Evolutionary conservation across 768 basidiomycete genomes (phyloP).

Genomic region (Tylopilus felleus): DNA sequence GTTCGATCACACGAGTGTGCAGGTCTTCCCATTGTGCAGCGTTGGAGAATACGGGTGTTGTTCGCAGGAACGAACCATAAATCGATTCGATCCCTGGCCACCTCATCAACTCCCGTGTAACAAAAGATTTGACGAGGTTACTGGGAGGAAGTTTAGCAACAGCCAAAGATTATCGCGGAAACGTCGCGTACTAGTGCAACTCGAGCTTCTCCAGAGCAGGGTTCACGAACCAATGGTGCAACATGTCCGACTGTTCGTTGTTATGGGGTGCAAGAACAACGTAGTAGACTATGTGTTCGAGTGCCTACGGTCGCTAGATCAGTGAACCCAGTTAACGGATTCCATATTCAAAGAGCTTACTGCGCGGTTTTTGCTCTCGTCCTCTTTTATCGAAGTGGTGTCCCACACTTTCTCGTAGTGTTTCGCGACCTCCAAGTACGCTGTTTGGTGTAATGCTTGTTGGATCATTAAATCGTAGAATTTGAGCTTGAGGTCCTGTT

Average conservation of each 20-base stretch:
- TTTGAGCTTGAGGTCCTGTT: conserved; percentile 90
- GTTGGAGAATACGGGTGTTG: conserved; percentile 75
- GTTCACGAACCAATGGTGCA: conserved; percentile 81
- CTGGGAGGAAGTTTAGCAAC: conserved; percentile 39
- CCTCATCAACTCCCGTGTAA: conserved; percentile 88
- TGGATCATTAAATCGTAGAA: conserved; percentile 97
- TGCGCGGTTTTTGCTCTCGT: conserved; percentile 65
- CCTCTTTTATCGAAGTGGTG: conserved; percentile 89
- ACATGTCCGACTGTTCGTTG: conserved; percentile 97
- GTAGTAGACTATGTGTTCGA: conserved; percentile 94
- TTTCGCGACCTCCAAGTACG: conserved; percentile 92
- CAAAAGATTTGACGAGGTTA: conserved; percentile 91
- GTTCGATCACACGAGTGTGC: conserved; percentile 94
- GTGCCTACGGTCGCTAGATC: conserved; percentile 49
- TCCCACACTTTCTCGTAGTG: conserved; percentile 98
- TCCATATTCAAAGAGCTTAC: conserved; percentile 38
- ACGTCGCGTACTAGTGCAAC: conserved; percentile 69
- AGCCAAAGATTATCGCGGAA: conserved; percentile 2
- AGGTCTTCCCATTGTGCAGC: conserved; percentile 92
- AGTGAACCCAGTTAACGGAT: neutral
- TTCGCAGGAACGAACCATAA: conserved; percentile 80
- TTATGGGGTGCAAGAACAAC: conserved; percentile 90
- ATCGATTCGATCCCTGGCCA: conserved; percentile 92
- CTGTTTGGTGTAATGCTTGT: conserved; percentile 77
- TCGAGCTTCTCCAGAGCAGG: conserved; percentile 78